These are phyloP conservation scores for Entomortierella lignicola DNA, from an alignment of 192 early-diverging fungal species.

Conservation along the genomic window DNA sequence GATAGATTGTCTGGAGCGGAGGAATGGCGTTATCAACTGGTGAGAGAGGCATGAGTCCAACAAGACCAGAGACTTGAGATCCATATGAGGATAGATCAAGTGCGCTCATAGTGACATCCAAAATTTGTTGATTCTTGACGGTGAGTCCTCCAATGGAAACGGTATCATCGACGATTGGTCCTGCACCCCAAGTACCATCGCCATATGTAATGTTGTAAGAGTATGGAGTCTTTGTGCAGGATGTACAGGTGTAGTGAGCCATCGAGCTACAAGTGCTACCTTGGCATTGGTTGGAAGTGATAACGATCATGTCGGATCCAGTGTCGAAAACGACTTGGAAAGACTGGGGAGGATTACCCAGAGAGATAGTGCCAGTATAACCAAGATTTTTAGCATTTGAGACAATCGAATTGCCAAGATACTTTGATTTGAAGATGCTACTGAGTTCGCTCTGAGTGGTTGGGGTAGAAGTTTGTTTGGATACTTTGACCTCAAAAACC, in stretches of 20 bases:
- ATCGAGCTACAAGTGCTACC: constrained; percentile 32
- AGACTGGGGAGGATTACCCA: constrained; percentile 87
- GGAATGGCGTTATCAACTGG: constrained; percentile 44
- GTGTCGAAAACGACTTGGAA: constrained; percentile 95
- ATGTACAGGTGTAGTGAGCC: constrained; percentile 43
- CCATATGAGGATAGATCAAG: constrained; percentile 43
- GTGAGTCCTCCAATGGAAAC: constrained; percentile 47
- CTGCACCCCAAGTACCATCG: constrained; percentile 53
- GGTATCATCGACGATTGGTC: constrained; percentile 38
- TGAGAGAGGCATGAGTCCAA: constrained; percentile 47
- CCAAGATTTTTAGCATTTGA: constrained; percentile 56
- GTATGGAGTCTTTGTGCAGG: constrained; percentile 48
- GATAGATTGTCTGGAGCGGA: constrained; percentile 30
- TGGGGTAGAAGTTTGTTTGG: constrained; percentile 5
- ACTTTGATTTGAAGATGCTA: constrained; percentile 33
- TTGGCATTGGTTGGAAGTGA: constrained; percentile 44
- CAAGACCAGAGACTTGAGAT: constrained; percentile 26
- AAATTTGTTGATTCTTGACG: constrained; percentile 45
- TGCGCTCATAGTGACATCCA: constrained; percentile 43
- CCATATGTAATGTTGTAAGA: constrained; percentile 55
- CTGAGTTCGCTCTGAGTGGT: not conserved
- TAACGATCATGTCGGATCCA: constrained; percentile 63
- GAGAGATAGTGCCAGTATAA: constrained; percentile 89
- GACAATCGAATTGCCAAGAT: constrained; percentile 38
- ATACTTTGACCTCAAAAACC: constrained; percentile 24